Conservation (phyloP, 2,329 filamentous ascomycete species). For the Teratosphaeria epicoccoides region DNA sequence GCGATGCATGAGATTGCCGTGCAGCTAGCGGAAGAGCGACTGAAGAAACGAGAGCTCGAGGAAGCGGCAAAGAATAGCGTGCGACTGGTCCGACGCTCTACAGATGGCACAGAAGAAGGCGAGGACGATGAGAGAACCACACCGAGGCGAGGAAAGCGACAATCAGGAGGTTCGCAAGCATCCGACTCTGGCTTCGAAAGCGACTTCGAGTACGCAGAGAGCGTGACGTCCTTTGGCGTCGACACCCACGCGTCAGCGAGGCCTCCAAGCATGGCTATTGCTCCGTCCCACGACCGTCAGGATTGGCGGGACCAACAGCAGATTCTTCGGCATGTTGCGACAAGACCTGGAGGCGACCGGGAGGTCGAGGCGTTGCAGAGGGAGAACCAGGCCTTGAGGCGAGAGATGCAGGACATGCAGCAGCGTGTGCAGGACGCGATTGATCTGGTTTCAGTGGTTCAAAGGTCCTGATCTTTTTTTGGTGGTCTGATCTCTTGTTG, state of each 20-base stretch:
- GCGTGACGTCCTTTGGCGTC: slow-evolving; percentile 36
- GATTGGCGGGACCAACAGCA: slow-evolving; percentile 1
- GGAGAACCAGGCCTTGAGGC: slow-evolving; percentile 45
- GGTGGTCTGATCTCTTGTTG: background rate
- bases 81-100: slow-evolving; percentile 12
- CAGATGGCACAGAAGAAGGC: slow-evolving; percentile 8
- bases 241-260: slow-evolving; percentile 27
- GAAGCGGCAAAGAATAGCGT: slow-evolving; percentile 19
- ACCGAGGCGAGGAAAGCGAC: slow-evolving; percentile 17
- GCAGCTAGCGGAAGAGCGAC: slow-evolving; percentile 37
- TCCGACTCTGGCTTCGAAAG: slow-evolving; percentile 52
- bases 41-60: slow-evolving; percentile 26
- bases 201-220: slow-evolving; percentile 41
- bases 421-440: slow-evolving; percentile 46
- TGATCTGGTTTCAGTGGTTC: slow-evolving; percentile 33
- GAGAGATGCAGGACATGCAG: slow-evolving; percentile 44
- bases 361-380: slow-evolving; percentile 41
- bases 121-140: slow-evolving; percentile 11
- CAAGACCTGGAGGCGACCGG: slow-evolving; percentile 3
- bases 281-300: slow-evolving; percentile 3
- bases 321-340: background rate
- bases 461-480: background rate
- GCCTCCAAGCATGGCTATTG: slow-evolving; percentile 2
- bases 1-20: slow-evolving; percentile 43
- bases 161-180: slow-evolving; percentile 27